Percentiles rank a stretch among this genome's conserved stretches.
phyloP scores from a whole-genome alignment of 139 green algal species.

The Chlorella sp. region DNA sequence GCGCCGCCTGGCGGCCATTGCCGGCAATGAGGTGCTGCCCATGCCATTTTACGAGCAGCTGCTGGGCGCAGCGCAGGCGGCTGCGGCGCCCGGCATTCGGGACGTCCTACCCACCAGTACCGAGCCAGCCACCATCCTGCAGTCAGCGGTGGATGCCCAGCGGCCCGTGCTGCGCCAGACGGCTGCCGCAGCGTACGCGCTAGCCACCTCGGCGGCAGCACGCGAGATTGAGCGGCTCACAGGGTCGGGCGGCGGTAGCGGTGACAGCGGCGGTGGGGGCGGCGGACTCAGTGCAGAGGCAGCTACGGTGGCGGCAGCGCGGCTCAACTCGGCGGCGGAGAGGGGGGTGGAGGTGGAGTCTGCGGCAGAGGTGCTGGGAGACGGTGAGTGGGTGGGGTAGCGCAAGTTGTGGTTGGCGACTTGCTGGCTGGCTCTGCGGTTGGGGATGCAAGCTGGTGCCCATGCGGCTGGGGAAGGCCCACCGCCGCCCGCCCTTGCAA shows the following conservation, averaged over 20 bases:
- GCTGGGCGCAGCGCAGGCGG: not conserved
- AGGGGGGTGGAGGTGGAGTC: not conserved
- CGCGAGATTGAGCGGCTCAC: not conserved
- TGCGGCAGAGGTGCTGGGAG: not conserved
- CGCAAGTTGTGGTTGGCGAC: too few species aligned
- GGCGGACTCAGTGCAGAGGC: not conserved
- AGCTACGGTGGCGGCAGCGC: not conserved
- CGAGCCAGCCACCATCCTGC: not conserved
- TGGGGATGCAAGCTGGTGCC: too few species aligned
- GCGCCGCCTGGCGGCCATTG: slow-evolving; percentile 16
- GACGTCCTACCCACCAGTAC: not conserved
- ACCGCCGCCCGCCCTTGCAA: too few species aligned
- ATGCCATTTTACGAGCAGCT: slow-evolving; percentile 6
- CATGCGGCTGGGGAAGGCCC: too few species aligned
- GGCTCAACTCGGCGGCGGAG: slow-evolving; percentile 3
- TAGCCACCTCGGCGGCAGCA: not conserved
- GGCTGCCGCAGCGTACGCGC: not conserved
- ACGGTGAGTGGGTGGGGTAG: not conserved
- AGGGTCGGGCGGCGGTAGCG: not conserved
- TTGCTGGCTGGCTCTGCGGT: too few species aligned
- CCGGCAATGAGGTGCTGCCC: slow-evolving; percentile 10
- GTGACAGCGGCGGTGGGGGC: not conserved
- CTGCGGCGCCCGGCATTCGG: not conserved
- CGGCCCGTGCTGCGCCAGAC: not conserved
- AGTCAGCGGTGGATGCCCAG: not conserved